Percentiles rank a stretch among this genome's conserved stretches.
These are phyloP conservation scores for Gillenia trifoliata DNA, from an alignment of 306 rosid genomes.

Conservation along the genomic window DNA sequence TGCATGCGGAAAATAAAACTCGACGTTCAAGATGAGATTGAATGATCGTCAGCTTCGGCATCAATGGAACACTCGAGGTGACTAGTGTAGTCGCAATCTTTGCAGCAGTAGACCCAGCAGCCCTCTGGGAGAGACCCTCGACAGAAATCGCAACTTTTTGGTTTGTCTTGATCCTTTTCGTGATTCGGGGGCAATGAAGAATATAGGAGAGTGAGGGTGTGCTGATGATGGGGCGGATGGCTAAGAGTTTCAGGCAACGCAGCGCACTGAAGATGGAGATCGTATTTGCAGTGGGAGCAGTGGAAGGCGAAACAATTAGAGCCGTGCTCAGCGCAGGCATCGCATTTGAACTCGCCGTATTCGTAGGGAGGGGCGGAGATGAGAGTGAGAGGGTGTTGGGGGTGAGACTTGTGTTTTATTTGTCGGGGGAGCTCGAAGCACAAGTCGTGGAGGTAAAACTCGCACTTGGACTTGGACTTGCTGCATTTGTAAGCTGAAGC, in stretches of 20 bases:
- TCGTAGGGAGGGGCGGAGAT: slow-evolving; percentile 3
- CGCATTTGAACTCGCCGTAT: slow-evolving; percentile 4
- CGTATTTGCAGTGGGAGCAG: slow-evolving; percentile 7
- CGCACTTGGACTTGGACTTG: slow-evolving; percentile 26
- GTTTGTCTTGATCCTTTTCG: not conserved
- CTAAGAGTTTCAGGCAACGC: slow-evolving; percentile 11
- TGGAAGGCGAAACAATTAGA: slow-evolving; percentile 9
- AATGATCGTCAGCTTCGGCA: not conserved
- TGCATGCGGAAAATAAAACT: no score
- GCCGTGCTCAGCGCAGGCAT: slow-evolving; percentile 10
- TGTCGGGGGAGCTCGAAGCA: slow-evolving; percentile 19
- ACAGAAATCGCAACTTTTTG: not conserved
- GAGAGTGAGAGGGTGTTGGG: slow-evolving; percentile 18
- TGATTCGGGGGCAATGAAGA: not conserved
- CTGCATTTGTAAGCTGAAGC: slow-evolving; percentile 2
- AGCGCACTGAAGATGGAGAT: slow-evolving; percentile 18
- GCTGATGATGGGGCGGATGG: not conserved
- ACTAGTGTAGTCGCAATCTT: slow-evolving; percentile 3
- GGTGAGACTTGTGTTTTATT: slow-evolving; percentile 19
- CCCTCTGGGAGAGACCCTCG: not conserved
- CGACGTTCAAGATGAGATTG: not conserved
- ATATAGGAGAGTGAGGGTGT: slow-evolving; percentile 9
- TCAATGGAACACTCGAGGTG: slow-evolving; percentile 18
- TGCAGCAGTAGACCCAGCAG: slow-evolving; percentile 19
- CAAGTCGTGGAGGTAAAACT: slow-evolving; percentile 17